These are phyloP conservation scores for Populus deltoides DNA, from an alignment of 345 rosid genomes.

Conservation along the genomic window DNA sequence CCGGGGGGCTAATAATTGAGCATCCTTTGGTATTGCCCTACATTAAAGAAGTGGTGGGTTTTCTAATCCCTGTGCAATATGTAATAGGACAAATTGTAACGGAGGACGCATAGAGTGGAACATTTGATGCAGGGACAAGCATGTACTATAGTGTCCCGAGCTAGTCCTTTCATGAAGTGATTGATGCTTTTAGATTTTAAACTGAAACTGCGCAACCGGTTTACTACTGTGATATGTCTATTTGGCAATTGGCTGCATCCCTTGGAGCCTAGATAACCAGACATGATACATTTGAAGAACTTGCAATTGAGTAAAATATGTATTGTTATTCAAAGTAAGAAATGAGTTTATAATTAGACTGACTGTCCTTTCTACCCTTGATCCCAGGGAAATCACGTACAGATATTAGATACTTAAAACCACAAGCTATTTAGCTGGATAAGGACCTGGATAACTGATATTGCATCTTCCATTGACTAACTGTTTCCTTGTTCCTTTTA, in stretches of 20 bases:
- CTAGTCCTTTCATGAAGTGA: not conserved
- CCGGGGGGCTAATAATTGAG: conserved; percentile 78
- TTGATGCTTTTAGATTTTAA: not conserved
- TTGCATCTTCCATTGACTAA: too few species aligned
- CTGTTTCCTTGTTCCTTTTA: too few species aligned
- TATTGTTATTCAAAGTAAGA: too few species aligned
- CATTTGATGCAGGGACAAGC: not conserved
- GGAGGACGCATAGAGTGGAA: not conserved
- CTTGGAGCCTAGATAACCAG: not conserved
- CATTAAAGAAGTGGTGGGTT: conserved; percentile 74
- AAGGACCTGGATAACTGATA: too few species aligned
- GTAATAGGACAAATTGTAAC: not conserved
- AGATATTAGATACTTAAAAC: too few species aligned
- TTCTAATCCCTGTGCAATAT: conserved; percentile 8
- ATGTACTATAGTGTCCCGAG: not conserved
- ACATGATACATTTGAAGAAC: not conserved
- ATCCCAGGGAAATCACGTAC: too few species aligned
- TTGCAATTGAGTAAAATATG: too few species aligned
- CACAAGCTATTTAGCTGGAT: too few species aligned
- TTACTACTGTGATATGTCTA: not conserved
- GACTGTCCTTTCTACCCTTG: too few species aligned
- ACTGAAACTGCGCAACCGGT: not conserved
- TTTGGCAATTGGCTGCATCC: not conserved
- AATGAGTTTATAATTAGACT: too few species aligned
- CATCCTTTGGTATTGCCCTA: conserved; percentile 68